Base-by-base conservation (phyloP, 2,329 filamentous ascomycete species). In the Penicillium sclerotiorum region DNA sequence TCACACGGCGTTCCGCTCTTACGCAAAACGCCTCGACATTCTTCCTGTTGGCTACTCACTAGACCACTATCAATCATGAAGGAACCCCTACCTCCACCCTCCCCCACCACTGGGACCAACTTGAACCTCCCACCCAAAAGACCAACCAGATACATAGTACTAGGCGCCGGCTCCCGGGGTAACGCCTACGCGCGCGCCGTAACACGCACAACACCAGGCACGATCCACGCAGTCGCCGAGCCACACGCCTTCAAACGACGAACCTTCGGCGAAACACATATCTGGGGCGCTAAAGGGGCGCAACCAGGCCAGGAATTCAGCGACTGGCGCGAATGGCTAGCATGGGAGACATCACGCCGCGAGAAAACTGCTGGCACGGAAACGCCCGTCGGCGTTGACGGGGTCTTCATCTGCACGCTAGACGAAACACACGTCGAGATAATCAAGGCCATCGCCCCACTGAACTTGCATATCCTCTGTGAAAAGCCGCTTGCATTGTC, bases 401-500 rank as follows among this genome's bases (percentile, higher is more conserved):
- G 81, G 0, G 80, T 84, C 12, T 86, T 88, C 59, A 79, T 90
- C 38, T 88, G 85, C 68, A 90, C 95, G 2, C 79, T 93, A 8
- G 94, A 99, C 69, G 89, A 95, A 71, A 86, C 89, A 74, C 94
- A 99, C 70, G 85, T 85, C 42, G 86, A 91, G 48, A 90, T 93
- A 40, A 81, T 96, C 18, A 79, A 86, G 36, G 88, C 84, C 1
- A 78, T 96, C 45, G 86, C 88, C 1, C 82, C 82, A 11, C 73
- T 76, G 66, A 81, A 77, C 2, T 74, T 96, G 40, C 91, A 96
- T 69, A 84, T 97, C 56, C 89, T 96, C 79, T 95, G 91, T 68
- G 94, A 99, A 77, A 99, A 99, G 73, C 94, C 94, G 2, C 75
- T 99, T 46, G 90, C 91, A 0, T 90, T 90, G 18, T 87, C 83